These are phyloP conservation scores for Geotrichum citri-aurantii DNA, from an alignment of 1,139 yeast genomes.

Conservation along the genomic window DNA sequence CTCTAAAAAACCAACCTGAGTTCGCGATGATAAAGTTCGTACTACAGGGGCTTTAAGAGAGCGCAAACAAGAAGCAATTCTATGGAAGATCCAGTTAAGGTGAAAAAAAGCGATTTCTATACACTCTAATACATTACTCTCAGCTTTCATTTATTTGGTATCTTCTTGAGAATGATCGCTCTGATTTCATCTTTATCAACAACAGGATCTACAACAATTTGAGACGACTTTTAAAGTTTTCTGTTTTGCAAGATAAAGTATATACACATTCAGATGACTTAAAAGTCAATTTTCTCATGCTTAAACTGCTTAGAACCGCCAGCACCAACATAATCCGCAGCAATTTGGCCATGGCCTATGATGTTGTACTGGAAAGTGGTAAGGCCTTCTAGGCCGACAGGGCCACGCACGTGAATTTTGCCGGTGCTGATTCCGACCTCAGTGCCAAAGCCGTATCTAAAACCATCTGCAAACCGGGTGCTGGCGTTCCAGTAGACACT, in stretches of 20 bases:
- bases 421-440: conserved; percentile 97
- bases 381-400: conserved; percentile 95
- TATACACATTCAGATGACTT: background rate
- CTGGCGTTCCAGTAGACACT: conserved; percentile 99
- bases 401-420: conserved; percentile 96
- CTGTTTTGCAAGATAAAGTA: background rate
- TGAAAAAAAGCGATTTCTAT: too few relatives aligned
- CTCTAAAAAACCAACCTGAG: background rate
- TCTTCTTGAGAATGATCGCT: background rate
- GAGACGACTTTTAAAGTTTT: background rate
- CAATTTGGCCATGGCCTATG: conserved; percentile 88
- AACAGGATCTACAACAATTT: background rate
- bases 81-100: background rate
- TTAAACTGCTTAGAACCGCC: conserved; percentile 81
- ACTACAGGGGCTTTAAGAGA: background rate
- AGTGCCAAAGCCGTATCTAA: conserved; percentile 96
- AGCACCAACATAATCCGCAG: conserved; percentile 84
- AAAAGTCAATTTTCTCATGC: conserved; percentile 39
- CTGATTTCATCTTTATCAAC: background rate
- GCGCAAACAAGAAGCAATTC: background rate
- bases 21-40: background rate
- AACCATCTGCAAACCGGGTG: conserved; percentile 97
- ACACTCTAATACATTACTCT: too few relatives aligned
- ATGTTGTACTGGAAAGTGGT: conserved; percentile 93
- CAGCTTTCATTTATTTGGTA: background rate